Percentiles rank a stretch among this genome's conserved stretches.
Evolutionary conservation across 2,329 filamentous ascomycete genomes (phyloP).

Genomic region (Nigrospora osmanthi): DNA sequence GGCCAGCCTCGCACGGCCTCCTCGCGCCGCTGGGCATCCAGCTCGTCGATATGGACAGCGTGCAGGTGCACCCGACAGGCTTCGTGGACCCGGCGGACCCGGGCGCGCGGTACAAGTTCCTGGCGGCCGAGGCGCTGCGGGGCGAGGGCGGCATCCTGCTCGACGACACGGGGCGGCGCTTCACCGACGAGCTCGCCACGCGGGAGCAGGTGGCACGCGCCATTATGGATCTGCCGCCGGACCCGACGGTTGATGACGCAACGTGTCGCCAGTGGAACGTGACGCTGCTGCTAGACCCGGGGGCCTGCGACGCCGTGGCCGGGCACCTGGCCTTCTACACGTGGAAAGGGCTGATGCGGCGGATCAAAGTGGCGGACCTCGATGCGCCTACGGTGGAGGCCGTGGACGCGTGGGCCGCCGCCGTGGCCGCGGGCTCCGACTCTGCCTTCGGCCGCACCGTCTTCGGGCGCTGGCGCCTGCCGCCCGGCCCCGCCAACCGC

Average conservation of each 20-base stretch:
- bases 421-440: conserved; percentile 27
- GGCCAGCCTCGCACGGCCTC: conserved; percentile 42
- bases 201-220: conserved; percentile 46
- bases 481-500: conserved; percentile 29
- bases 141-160: conserved; percentile 56
- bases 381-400: conserved; percentile 27
- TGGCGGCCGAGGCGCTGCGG: conserved; percentile 55
- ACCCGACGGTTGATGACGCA: conserved; percentile 12
- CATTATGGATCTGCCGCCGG: conserved; percentile 33
- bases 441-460: conserved; percentile 39
- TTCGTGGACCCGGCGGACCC: conserved; percentile 48
- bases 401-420: conserved; percentile 39
- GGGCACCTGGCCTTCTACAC: conserved; percentile 56
- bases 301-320: conserved; percentile 40
- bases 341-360: conserved; percentile 53
- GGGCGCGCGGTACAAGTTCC: conserved; percentile 45
- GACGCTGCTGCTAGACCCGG: conserved; percentile 51
- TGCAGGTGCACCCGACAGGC: conserved; percentile 59
- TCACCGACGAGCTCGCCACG: conserved; percentile 57
- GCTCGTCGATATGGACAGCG: conserved; percentile 43
- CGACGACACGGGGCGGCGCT: conserved; percentile 35
- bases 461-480: conserved; percentile 49
- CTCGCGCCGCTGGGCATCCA: conserved; percentile 30
- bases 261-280: conserved; percentile 48
- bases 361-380: conserved; percentile 45